Conservation (phyloP, 225 moss, liverwort and hornwort species). For the Neckera pumila region DNA sequence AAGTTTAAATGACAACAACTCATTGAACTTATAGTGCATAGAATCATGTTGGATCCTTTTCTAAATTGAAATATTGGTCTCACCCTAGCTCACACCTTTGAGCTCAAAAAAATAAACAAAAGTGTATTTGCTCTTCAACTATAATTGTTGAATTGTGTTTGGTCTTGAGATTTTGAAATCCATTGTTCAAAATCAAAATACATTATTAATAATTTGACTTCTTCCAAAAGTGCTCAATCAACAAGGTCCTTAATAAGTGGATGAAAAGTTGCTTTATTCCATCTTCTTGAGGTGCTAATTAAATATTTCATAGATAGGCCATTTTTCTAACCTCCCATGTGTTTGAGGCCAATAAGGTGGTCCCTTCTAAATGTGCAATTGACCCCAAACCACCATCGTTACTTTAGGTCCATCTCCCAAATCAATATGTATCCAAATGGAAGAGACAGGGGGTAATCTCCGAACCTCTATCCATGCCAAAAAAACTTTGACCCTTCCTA, state of each 20-base stretch:
- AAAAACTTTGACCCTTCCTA: no score
- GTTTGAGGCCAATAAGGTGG: not conserved
- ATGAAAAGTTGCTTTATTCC: not conserved
- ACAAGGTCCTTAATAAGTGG: not conserved
- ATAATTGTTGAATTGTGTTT: not conserved
- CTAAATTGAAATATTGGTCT: not conserved
- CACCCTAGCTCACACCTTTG: not conserved
- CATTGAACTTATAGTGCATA: not conserved
- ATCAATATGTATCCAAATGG: no score
- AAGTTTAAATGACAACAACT: not conserved
- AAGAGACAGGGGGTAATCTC: no score
- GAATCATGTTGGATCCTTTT: accelerated
- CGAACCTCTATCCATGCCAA: no score
- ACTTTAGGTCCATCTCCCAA: no score
- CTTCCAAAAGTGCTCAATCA: no score
- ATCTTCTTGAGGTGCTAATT: not conserved
- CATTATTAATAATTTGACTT: not conserved
- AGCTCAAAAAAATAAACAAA: not conserved
- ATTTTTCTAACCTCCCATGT: accelerated
- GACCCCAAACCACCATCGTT: no score
- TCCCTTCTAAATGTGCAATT: no score
- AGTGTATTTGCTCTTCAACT: not conserved
- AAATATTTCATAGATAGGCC: not conserved
- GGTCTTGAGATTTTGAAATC: not conserved
- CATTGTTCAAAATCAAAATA: not conserved